These are phyloP conservation scores for Setomelanomma holmii DNA, from an alignment of 2,329 filamentous ascomycete genomes.

Conservation along the genomic window DNA sequence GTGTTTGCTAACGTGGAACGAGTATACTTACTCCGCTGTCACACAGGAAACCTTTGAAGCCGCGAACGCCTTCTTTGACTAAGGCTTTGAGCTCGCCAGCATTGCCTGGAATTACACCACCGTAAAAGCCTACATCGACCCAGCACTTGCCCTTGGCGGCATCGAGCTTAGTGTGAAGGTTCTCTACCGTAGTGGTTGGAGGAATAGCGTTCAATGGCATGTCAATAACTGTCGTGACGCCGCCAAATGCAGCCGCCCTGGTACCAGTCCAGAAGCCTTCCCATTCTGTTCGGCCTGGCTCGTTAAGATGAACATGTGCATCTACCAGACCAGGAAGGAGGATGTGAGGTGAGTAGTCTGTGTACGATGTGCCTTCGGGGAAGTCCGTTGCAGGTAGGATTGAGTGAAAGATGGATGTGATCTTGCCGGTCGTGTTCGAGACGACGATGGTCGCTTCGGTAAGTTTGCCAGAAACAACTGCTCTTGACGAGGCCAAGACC, in stretches of 20 bases:
- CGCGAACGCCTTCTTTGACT: slow-evolving; percentile 84
- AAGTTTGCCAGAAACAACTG: slow-evolving; percentile 77
- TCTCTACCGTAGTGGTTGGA: slow-evolving; percentile 86
- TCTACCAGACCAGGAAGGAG: slow-evolving; percentile 92
- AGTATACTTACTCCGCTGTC: slow-evolving; percentile 80
- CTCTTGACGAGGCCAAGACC: slow-evolving; percentile 83
- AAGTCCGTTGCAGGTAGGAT: slow-evolving; percentile 80
- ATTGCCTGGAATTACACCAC: slow-evolving; percentile 92
- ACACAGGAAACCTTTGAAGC: slow-evolving; percentile 98
- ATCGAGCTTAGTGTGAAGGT: slow-evolving; percentile 82
- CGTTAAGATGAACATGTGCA: slow-evolving; percentile 96
- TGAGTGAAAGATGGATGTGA: slow-evolving; percentile 74
- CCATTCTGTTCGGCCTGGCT: slow-evolving; percentile 97
- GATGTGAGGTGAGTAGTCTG: slow-evolving; percentile 83
- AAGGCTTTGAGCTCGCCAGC: slow-evolving; percentile 77
- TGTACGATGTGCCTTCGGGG: slow-evolving; percentile 74
- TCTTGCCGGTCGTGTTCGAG: slow-evolving; percentile 81
- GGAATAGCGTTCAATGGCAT: slow-evolving; percentile 98
- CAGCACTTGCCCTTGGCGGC: slow-evolving; percentile 90
- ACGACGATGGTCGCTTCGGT: slow-evolving; percentile 85
- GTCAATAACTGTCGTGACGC: slow-evolving; percentile 95
- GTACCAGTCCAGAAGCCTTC: slow-evolving; percentile 97
- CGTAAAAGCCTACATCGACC: slow-evolving; percentile 99
- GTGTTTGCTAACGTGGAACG: not conserved
- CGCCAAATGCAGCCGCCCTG: slow-evolving; percentile 89